A percentile compares a stretch with the other conserved stretches of the same genome.
Conservation (phyloP, 2,329 filamentous ascomycete species). For the Aurifilum marmelostoma region DNA sequence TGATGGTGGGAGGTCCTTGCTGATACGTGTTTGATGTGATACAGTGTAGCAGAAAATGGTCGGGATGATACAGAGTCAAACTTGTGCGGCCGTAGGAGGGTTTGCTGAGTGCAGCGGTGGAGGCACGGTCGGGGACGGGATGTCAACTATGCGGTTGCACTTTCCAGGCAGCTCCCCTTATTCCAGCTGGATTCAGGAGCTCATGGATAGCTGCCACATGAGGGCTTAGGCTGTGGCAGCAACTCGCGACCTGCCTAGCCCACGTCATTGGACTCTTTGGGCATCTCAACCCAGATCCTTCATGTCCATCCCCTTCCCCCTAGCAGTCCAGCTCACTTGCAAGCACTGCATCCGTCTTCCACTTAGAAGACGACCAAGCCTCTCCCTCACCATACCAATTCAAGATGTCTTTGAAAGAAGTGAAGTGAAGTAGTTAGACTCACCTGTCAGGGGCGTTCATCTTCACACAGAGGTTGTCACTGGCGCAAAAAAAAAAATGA, state of each 20-base stretch:
- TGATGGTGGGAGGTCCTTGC: not conserved
- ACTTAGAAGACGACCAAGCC: not conserved
- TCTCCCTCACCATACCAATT: not conserved
- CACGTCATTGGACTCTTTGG: not conserved
- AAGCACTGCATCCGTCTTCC: not conserved
- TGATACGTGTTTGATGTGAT: not conserved
- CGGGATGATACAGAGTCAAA: not conserved
- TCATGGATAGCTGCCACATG: not conserved
- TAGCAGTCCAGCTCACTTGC: not conserved
- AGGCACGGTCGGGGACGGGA: not conserved
- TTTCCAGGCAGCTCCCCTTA: not conserved
- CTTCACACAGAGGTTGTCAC: constrained; percentile 31
- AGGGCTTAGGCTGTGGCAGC: not conserved
- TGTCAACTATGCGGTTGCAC: not conserved
- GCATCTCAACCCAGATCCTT: not conserved
- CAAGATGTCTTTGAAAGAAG: constrained; percentile 13
- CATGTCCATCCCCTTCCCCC: not conserved
- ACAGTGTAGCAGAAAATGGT: not conserved
- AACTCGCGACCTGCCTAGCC: not conserved
- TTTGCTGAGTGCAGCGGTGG: not conserved
- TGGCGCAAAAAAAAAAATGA: not conserved
- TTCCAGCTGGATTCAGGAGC: not conserved
- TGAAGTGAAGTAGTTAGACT: constrained; percentile 36
- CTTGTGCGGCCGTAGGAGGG: not conserved
- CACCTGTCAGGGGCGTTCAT: constrained; percentile 64